These are phyloP conservation scores for Rhododendron vialii DNA, from an alignment of 148 eudicot genomes.

Conservation along the genomic window DNA sequence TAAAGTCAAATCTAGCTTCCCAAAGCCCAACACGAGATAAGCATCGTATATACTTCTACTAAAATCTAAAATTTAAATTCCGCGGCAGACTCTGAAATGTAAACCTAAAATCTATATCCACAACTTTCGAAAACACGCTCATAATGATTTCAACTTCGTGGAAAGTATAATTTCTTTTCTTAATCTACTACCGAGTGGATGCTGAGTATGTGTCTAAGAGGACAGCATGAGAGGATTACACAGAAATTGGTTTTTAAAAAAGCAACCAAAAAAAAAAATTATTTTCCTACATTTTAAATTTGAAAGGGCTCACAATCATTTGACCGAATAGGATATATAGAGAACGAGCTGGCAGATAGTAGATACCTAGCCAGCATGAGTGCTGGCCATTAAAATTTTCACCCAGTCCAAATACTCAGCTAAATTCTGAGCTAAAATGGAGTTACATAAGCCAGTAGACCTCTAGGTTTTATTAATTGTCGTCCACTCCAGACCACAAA, in stretches of 20 bases:
- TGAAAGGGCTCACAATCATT: background rate
- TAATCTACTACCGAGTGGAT: background rate
- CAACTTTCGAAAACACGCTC: too few relatives aligned
- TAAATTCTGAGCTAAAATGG: background rate
- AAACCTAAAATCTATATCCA: too few relatives aligned
- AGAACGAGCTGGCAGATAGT: background rate
- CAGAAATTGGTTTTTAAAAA: background rate
- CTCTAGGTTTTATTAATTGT: background rate
- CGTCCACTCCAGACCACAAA: background rate
- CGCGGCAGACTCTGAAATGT: too few relatives aligned
- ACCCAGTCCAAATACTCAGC: background rate
- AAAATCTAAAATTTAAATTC: too few relatives aligned
- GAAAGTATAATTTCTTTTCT: background rate
- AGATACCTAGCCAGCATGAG: background rate
- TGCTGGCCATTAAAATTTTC: background rate
- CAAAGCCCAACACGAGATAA: too few relatives aligned
- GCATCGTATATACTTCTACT: too few relatives aligned
- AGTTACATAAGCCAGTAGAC: background rate
- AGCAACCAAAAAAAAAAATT: background rate
- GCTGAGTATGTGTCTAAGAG: constrained; percentile 10
- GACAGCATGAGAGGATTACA: background rate
- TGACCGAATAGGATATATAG: background rate
- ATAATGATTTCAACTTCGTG: too few relatives aligned
- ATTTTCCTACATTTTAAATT: background rate
- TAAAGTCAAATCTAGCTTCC: too few relatives aligned